Evolutionary conservation across 805 yeast genomes (phyloP).

Genomic region (Saturnispora serradocipensis): DNA sequence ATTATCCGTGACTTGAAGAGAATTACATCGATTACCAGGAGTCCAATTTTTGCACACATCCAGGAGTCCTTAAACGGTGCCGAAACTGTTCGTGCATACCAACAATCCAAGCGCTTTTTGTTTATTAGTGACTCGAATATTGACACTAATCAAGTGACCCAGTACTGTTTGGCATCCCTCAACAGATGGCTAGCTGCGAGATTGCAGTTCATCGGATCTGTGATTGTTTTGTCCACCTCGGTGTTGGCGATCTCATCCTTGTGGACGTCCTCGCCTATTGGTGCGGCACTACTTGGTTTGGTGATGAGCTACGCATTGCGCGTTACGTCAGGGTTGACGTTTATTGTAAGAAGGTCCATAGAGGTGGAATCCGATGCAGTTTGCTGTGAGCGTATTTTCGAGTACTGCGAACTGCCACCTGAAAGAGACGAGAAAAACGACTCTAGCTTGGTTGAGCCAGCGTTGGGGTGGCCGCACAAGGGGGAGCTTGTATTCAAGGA

Average conservation of each 20-base stretch:
- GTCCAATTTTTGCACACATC: constrained; percentile 75
- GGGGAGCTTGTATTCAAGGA: constrained; percentile 43
- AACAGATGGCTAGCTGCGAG: constrained; percentile 62
- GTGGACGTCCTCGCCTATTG: constrained; percentile 33
- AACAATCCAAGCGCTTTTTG: constrained; percentile 55
- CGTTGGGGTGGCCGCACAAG: constrained; percentile 42
- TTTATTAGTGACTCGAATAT: constrained; percentile 43
- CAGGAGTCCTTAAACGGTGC: constrained; percentile 76
- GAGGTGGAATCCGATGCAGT: constrained; percentile 57
- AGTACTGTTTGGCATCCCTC: constrained; percentile 42
- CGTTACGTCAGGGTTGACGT: constrained; percentile 43
- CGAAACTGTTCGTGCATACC: constrained; percentile 68
- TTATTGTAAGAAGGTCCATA: constrained; percentile 52
- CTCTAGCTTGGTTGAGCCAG: constrained; percentile 32
- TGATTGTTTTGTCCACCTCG: constrained; percentile 44
- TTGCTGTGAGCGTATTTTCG: constrained; percentile 89
- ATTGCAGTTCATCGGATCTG: constrained; percentile 51
- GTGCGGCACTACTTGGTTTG: constrained; percentile 55
- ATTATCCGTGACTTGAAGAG: constrained; percentile 75
- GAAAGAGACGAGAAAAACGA: constrained; percentile 58
- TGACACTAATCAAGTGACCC: constrained; percentile 39
- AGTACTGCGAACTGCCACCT: constrained; percentile 64
- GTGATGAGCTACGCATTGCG: constrained; percentile 55
- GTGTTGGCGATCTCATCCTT: constrained; percentile 35
- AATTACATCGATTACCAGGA: constrained; percentile 54